Evolutionary conservation across 306 rosid species (phyloP), one percentile per base, ranked within the genome.

Genomic region (Leucaena leucocephala): DNA sequence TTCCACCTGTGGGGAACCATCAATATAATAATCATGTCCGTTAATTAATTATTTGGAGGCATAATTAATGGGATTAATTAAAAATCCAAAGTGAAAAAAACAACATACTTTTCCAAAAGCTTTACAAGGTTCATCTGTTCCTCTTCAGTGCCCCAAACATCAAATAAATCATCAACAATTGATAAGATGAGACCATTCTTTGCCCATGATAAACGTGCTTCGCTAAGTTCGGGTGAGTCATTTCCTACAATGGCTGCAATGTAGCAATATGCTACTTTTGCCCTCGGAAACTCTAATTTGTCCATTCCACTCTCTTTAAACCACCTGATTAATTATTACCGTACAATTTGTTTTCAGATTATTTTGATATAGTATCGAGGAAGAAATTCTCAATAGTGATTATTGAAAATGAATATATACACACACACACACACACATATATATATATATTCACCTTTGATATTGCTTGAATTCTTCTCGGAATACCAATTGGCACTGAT

Each of bases 1-100:
- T 87, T 82, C 91, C 93, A 89, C 83, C 91, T 89, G 87, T 4
- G 40, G 68, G 27, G 27, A 27, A 27, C 1, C 27, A 27, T 27
- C 27, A 27, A 27, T 27, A 27, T 27, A 27, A 27, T 27, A 27
- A 27, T 27, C 27, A 27, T 27, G 27, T 27, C 1, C 27, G 1
- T 27, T 27, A 27, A 27, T 27, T 27, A 27, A 27, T 27, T 27
- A 27, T 44, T 44, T 5, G 52, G 0, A 46, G 12, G 52, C 13
- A 40, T 9, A 1, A 44, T 44, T 0, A 27, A 27, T 27, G 27
- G 27, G 27, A 27, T 27, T 27, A 27, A 27, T 27, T 27, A 27
- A 27, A 0, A 27, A 27, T 27, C 27, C 27, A 27, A 27, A 27
- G 27, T 27, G 27, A 27, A 27, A 27, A 27, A 27, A 27, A 0